Base-by-base conservation (phyloP, 345 rosid species). In the Schrenkiella parvula region DNA sequence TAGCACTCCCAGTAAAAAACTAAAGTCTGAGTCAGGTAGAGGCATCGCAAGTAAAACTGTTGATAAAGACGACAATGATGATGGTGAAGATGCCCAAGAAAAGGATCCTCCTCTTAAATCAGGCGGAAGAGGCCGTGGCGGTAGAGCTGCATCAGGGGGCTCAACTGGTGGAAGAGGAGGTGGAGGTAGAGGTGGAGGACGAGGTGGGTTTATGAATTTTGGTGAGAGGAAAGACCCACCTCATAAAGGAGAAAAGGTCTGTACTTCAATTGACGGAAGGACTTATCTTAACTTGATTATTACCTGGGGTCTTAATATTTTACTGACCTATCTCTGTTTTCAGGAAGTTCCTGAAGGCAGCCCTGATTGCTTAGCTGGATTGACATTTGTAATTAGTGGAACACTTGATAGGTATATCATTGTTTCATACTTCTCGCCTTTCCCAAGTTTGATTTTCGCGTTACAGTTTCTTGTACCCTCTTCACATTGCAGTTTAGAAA, bases 321-420 rank as follows among this genome's bases (percentile, higher is more conserved):
- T 60, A 55, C 64, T 73, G 55, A 59, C 70, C 64, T 44, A 26
- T 57, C 52, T 78, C 43, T 57, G 48, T 52, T 57, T 60, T 70
- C 95, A 91, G 99, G 99, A 95, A 83, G 97, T 91, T 78, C 99
- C 99, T 77, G 96, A 89, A 84, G 99, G 99, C 59, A 81, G 84
- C 69, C 81, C 91, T 64, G 85, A 89, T 78, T 95, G 99, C 84
- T 86, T 95, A 68, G 88, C 84, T 34, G 91, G 97, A 69, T 76
- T 80, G 64, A 95, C 96, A 71, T 91, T 95, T 87, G 99, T 95
- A 38, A 89, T 95, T 52, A 95, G 99, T 78, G 99, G 99, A 78
- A 95, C 97, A 32, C 99, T 95, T 75, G 99, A 95, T 79, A 95
- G 99, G 99, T 95, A 86, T 12, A 68, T 68, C 10, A 19, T 70